phyloP scores from a whole-genome alignment of 805 yeast genomes.

The Phaffomyces antillensis region DNA sequence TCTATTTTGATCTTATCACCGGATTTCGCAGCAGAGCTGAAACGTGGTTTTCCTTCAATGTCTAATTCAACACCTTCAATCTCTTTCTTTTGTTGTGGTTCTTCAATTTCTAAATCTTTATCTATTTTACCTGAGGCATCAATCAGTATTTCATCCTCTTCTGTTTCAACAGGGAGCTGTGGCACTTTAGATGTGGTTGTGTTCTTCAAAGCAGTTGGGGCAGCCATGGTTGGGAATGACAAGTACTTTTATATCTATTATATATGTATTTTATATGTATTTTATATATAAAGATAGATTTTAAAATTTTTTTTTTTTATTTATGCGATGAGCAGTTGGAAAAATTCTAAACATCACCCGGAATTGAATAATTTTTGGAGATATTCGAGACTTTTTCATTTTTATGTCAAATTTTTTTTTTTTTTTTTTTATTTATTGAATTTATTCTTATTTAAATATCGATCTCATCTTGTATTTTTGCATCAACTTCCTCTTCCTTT shows the following conservation, averaged over 20 bases:
- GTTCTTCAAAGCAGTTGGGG: conserved; percentile 35
- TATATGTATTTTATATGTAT: too few relatives aligned
- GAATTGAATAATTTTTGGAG: too few relatives aligned
- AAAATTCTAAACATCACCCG: too few relatives aligned
- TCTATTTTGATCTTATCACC: conserved; percentile 68
- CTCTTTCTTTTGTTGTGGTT: conserved; percentile 19
- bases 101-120: conserved; percentile 8
- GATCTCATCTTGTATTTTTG: too few relatives aligned
- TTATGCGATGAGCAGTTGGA: conserved; percentile 1
- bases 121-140: conserved; percentile 29
- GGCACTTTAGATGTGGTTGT: not conserved
- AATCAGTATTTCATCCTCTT: conserved; percentile 31
- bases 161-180: conserved; percentile 15
- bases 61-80: conserved; percentile 40
- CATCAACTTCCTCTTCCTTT: too few relatives aligned
- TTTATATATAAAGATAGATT: too few relatives aligned
- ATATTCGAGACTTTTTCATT: not conserved
- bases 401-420: too few relatives aligned
- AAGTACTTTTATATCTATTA: too few relatives aligned
- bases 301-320: not conserved
- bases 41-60: conserved; percentile 83
- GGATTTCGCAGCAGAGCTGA: conserved; percentile 60
- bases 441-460: too few relatives aligned
- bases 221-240: conserved; percentile 40
- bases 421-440: too few relatives aligned